Evolutionary conservation across 2,329 filamentous ascomycete genomes (phyloP), one percentile per base, ranked within the genome.

Genomic region (Dactylonectria estremocensis): DNA sequence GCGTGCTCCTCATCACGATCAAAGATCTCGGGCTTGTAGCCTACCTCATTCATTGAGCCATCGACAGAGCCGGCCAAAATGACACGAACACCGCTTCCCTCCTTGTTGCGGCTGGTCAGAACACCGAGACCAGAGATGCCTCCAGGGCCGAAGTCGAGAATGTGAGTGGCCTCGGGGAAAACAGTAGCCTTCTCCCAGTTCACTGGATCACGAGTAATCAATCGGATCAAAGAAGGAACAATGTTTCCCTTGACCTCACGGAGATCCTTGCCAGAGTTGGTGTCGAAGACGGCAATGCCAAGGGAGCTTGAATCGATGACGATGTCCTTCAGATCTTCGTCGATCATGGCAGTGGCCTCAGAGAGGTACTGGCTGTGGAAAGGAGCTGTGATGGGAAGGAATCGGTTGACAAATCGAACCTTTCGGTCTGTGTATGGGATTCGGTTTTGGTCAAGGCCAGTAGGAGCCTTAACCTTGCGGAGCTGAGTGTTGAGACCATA

Each of bases 61-160:
- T 95, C 93, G 76, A 99, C 92, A n/a, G 94, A 89, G 70, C 97
- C 96, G 49, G 95, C 96, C 66, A 99, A 88, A 72, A 99, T 97
- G 72, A 99, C 95, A 68, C 95, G 94, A 40, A 99, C 96, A 77
- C 96, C 96, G 65, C 95, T 98, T 70, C 96, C 96, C 81, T 99
- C 97, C 86, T 99, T 99, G 88, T 98, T 99, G 76, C 96, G 94
- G 87, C 97, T 98, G 65, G 96, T 99, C 71, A 99, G 86, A 52
- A 97, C 93, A 78, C 96, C 97, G 22, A 99, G 91, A 71, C 97
- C 97, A 24, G 96, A 99, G 72, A 98, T 96, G 69, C 96, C 97
- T 77, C 96, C 96, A 22, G 96, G 96, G 53, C 97, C 96, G 76
- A 99, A 98, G 83, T 99, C 96, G 59, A 99, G 85, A 64, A 99